Percentiles rank a stretch among this genome's conserved stretches.
Evolutionary conservation across 78 protist genomes (phyloP).

Genomic region (Guillardia theta): DNA sequence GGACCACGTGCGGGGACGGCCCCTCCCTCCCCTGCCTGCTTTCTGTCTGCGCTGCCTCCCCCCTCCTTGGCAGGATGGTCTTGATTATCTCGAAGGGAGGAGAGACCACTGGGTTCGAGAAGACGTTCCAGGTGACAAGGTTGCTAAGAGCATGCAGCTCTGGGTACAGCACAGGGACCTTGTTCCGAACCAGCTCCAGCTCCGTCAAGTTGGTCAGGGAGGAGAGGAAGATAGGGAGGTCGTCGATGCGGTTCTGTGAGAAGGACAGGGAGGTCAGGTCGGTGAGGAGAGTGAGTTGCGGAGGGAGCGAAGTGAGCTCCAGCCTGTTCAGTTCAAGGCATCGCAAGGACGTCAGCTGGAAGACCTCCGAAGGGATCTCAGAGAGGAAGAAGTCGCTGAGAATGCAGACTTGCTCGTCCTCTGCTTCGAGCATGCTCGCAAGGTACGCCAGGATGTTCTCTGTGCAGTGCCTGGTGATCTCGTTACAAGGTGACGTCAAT

Average conservation of each 20-base stretch:
- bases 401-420: neutral
- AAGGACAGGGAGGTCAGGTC: neutral
- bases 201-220: neutral
- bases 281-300: neutral
- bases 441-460: conserved; percentile 8
- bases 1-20: too few species aligned
- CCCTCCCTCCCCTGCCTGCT: too few species aligned
- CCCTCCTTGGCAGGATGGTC: too few species aligned
- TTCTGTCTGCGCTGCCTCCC: too few species aligned
- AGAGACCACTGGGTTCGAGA: neutral
- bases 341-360: neutral
- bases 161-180: neutral
- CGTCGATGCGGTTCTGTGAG: neutral
- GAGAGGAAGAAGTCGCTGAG: neutral
- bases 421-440: neutral
- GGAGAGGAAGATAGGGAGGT: neutral
- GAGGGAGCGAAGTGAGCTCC: neutral
- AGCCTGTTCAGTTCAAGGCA: neutral
- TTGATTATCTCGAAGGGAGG: too few species aligned
- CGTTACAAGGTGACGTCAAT: neutral
- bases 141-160: neutral
- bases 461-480: neutral
- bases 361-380: neutral
- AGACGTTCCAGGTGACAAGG: neutral
- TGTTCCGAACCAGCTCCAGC: neutral